Evolutionary conservation across 2,329 filamentous ascomycete species (phyloP), one percentile per base, ranked within the genome.

Genomic region (Reticulascus tulasneorum): DNA sequence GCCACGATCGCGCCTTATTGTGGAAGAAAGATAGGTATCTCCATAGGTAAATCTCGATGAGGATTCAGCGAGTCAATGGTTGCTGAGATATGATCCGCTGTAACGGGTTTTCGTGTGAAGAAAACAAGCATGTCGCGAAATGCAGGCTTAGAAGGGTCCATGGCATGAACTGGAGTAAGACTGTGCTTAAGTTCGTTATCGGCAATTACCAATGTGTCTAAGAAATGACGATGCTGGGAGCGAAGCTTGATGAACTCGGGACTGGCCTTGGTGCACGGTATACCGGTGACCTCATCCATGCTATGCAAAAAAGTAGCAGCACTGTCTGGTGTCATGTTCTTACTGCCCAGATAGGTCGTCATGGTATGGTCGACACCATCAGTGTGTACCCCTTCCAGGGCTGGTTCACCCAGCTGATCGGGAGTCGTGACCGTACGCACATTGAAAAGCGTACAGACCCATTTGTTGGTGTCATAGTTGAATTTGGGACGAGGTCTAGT

Each of bases 281-380:
- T 44, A 23, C 52, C 53, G 5, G 50, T 54, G 21, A 34, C 47
- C 37, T 56, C 49, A 10, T 42, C 35, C 43, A 48, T 52, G 39
- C 25, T 42, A 39, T 58, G 55, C 40, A 58, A 46, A 29, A 51
- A 54, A 20, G 54, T 58, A n/a, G 47, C 48, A 9, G 51, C 54
- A 38, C 48, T 53, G 34, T 53, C 40, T 26, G 43, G 29, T 6
- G 38, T 38, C 51, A 58, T 55, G 45, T 58, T 58, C 26, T 39
- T 32, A 40, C 37, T 41, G 13, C 51, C 50, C 15, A 58, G 42
- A 18, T 45, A 54, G 9, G 49, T 53, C 12, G 54, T 56, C 54
- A 58, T 56, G 39, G 54, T 58, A 45, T 55, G 50, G 31, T 58
- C 55, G 30, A 52, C 50, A 26, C 55, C 55, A 31, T 58, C 55